Conservation (phyloP, 768 basidiomycete species). For the Leccinum incarnatum region DNA sequence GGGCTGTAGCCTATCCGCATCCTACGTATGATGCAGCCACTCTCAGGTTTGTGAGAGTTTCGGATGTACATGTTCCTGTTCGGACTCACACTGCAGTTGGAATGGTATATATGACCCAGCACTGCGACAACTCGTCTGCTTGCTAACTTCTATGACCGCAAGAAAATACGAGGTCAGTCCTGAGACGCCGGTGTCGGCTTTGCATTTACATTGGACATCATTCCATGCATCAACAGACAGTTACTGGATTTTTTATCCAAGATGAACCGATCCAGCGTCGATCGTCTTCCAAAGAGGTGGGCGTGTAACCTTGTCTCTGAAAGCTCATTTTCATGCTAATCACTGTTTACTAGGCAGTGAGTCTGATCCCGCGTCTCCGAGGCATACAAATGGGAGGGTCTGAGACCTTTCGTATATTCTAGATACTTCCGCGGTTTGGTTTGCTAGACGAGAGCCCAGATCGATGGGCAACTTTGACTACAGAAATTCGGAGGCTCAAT, state of each 20-base stretch:
- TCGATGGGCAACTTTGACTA: slow-evolving; percentile 47
- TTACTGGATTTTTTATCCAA: slow-evolving; percentile 9
- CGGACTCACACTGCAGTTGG: not conserved
- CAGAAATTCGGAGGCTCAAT: slow-evolving; percentile 36
- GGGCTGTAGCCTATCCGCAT: too few species aligned
- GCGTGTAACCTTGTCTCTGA: not conserved
- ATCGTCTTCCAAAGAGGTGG: not conserved
- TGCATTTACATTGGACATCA: not conserved
- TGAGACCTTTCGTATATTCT: not conserved
- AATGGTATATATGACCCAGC: not conserved
- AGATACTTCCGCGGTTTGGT: slow-evolving; percentile 9
- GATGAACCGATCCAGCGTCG: slow-evolving; percentile 1
- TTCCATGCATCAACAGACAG: not conserved
- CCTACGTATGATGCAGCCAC: not conserved
- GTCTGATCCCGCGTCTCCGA: not conserved
- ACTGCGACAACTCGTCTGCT: not conserved
- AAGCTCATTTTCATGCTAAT: not conserved
- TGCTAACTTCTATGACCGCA: not conserved
- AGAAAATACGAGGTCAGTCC: slow-evolving; percentile 1
- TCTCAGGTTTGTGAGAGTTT: not conserved
- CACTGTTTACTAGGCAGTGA: not conserved
- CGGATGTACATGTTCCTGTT: not conserved
- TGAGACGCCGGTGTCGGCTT: not conserved
- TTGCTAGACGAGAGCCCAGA: slow-evolving; percentile 28
- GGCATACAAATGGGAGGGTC: not conserved